Conservation (phyloP, 345 rosid species). For the Acer campestre region DNA sequence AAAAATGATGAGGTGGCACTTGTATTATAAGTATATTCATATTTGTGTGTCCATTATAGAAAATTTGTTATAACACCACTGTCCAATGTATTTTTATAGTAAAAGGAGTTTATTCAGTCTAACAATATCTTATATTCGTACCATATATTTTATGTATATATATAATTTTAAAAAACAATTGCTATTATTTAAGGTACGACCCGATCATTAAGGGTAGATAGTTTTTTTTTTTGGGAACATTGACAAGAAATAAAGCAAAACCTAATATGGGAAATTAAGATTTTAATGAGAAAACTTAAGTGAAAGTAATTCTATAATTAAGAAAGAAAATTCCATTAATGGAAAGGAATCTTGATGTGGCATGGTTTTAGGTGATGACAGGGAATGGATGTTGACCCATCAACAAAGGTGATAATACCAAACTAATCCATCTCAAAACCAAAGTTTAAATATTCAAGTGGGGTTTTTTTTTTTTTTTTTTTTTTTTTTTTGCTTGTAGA, state of each 20-base stretch:
- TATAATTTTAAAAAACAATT: too few species aligned
- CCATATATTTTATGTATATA: too few species aligned
- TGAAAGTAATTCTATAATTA: background rate
- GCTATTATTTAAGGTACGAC: too few species aligned
- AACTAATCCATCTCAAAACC: constrained; percentile 59
- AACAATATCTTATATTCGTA: too few species aligned
- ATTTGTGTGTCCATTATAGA: too few species aligned
- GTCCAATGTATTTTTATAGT: too few species aligned
- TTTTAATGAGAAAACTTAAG: background rate
- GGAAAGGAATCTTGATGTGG: constrained; percentile 82
- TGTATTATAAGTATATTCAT: too few species aligned
- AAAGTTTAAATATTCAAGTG: constrained; percentile 41
- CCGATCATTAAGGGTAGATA: constrained; percentile 6
- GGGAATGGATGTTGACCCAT: constrained; percentile 90
- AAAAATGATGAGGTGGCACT: too few species aligned
- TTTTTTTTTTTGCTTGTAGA: constrained; percentile 28
- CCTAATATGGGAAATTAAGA: constrained; percentile 22
- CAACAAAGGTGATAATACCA: constrained; percentile 93
- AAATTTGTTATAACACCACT: too few species aligned
- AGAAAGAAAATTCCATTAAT: constrained; percentile 39
- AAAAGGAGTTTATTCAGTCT: too few species aligned
- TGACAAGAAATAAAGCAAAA: constrained; percentile 19
- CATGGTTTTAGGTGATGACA: constrained; percentile 96
- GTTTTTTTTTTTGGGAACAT: background rate
- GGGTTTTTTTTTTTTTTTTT: constrained; percentile 29